Evolutionary conservation across 1,284 basidiomycete genomes (phyloP).

Genomic region (Rhizoctonia solani): DNA sequence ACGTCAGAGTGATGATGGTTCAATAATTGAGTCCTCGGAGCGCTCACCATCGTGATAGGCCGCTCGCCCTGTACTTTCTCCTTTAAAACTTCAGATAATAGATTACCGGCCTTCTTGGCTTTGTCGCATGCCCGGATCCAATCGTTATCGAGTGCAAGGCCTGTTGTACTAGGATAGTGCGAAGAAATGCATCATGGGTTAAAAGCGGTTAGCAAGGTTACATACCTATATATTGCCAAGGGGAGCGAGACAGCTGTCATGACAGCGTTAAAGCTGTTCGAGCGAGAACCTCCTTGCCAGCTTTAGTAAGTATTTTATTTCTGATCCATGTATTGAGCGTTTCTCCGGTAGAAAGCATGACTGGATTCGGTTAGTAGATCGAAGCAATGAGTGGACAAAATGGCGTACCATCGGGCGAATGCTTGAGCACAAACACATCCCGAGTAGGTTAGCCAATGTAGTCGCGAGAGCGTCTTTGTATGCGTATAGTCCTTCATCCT

Average conservation of each 20-base stretch:
- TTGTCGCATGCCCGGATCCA: conserved; percentile 52
- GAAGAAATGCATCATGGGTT: neutral
- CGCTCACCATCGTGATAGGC: conserved; percentile 52
- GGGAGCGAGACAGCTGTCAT: conserved; percentile 56
- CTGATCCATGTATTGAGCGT: conserved; percentile 49
- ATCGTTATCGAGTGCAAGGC: conserved; percentile 44
- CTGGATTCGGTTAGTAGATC: conserved; percentile 36
- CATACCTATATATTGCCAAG: conserved; percentile 45
- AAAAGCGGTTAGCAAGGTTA: neutral
- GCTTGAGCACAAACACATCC: conserved; percentile 38
- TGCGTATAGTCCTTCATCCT: conserved; percentile 49
- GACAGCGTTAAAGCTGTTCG: conserved; percentile 56
- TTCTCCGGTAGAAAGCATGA: conserved; percentile 50
- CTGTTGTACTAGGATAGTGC: conserved; percentile 2
- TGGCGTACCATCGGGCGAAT: conserved; percentile 47
- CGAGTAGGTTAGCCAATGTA: conserved; percentile 31
- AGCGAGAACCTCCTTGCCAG: conserved; percentile 54
- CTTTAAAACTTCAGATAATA: conserved; percentile 57
- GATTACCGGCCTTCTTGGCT: conserved; percentile 53
- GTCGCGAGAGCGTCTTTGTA: conserved; percentile 41
- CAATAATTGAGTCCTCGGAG: neutral
- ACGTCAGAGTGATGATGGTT: neutral
- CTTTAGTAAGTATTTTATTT: conserved; percentile 47
- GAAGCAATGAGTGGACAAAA: conserved; percentile 49
- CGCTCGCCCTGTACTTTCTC: conserved; percentile 58